Percentiles rank a stretch among this genome's conserved stretches.
These are phyloP conservation scores for Sporobolomyces roseus DNA, from an alignment of 768 basidiomycete species.

Conservation along the genomic window DNA sequence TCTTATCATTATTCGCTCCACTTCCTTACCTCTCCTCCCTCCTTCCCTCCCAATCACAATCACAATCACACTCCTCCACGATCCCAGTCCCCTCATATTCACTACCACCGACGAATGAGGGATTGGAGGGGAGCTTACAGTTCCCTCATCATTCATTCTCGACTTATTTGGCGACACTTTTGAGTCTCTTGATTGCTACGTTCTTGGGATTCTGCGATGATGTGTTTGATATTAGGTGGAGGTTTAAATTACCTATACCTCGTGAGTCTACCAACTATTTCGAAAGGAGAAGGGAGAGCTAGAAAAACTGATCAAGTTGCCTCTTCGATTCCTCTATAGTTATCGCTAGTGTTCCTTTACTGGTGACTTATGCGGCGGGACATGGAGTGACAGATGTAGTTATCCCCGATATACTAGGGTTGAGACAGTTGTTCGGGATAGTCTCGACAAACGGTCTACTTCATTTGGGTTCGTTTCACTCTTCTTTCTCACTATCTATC, in stretches of 20 bases:
- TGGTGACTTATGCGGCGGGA: conserved; percentile 96
- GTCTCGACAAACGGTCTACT: conserved; percentile 55
- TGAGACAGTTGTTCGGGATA: conserved; percentile 57
- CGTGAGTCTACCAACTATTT: conserved; percentile 44
- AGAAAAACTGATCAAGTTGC: not conserved
- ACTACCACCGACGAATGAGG: not conserved
- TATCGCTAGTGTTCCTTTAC: conserved; percentile 86
- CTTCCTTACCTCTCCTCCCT: conserved; percentile 77
- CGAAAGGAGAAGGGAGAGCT: not conserved
- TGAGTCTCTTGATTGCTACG: conserved; percentile 88
- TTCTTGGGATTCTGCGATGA: conserved; percentile 95
- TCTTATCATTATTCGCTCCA: conserved; percentile 87
- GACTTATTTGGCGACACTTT: conserved; percentile 83
- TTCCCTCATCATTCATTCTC: conserved; percentile 65
- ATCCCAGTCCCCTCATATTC: not conserved
- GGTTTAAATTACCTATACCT: conserved; percentile 95
- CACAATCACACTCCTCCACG: not conserved
- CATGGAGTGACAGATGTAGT: conserved; percentile 89
- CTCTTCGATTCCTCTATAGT: conserved; percentile 47
- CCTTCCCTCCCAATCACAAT: conserved; percentile 2
- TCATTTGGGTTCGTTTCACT: conserved; percentile 65
- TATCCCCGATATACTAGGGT: conserved; percentile 75
- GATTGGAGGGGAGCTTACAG: conserved; percentile 32
- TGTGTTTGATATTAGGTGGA: conserved; percentile 96
- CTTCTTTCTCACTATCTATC: not conserved